Percentiles rank a stretch among this genome's conserved stretches.
These are phyloP conservation scores for Phialemonium atrogriseum DNA, from an alignment of 2,329 filamentous ascomycete genomes.

Conservation along the genomic window DNA sequence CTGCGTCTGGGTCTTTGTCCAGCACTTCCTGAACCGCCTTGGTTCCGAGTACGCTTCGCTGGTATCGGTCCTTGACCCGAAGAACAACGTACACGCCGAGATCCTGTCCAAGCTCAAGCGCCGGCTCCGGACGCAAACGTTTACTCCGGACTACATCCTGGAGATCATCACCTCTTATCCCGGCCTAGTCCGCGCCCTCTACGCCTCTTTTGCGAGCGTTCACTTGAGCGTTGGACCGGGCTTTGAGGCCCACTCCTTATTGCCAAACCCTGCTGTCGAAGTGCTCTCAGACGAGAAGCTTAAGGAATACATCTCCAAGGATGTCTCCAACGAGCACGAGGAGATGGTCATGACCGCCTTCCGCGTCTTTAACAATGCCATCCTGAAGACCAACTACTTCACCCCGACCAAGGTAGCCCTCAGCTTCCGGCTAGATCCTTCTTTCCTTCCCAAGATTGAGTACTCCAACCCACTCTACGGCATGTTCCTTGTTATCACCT, in stretches of 20 bases:
- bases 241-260: conserved; percentile 40
- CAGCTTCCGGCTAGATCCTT: conserved; percentile 87
- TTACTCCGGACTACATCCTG: conserved; percentile 94
- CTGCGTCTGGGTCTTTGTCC: conserved; percentile 94
- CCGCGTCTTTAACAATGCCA: conserved; percentile 85
- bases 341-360: conserved; percentile 98
- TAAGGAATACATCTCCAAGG: conserved; percentile 68
- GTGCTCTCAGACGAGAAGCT: conserved; percentile 69
- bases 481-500: conserved; percentile 97
- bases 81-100: conserved; percentile 78
- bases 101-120: conserved; percentile 92
- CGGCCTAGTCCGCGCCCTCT: conserved; percentile 75
- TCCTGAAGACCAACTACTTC: conserved; percentile 96
- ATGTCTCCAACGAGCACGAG: conserved; percentile 88
- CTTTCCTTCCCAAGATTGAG: conserved; percentile 82
- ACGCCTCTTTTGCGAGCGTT: conserved; percentile 82
- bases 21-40: conserved; percentile 94
- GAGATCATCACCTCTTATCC: conserved; percentile 95
- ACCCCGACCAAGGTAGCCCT: conserved; percentile 97
- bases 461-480: conserved; percentile 92
- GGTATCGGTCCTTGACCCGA: conserved; percentile 67
- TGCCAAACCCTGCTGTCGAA: conserved; percentile 50
- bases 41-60: conserved; percentile 88
- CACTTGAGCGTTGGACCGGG: conserved; percentile 56
- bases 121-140: conserved; percentile 88